A percentile compares a stretch with the other conserved stretches of the same genome.
Evolutionary conservation across 805 yeast genomes (phyloP).

Genomic region (Hemisphaericaspora nanyangensis): DNA sequence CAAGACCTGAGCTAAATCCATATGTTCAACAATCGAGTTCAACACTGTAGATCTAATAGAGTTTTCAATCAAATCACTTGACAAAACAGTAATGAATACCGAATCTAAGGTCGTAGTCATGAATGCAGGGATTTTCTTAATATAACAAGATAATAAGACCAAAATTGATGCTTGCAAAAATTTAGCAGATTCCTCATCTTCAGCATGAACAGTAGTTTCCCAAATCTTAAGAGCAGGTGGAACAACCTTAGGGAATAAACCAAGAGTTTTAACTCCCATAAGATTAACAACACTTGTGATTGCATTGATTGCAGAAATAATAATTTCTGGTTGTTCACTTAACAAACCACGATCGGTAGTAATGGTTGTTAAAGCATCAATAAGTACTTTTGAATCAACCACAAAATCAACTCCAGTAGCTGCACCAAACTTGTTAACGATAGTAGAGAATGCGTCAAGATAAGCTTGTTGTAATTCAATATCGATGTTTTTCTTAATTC

Average conservation of each 20-base stretch:
- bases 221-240: constrained; percentile 68
- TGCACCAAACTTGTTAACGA: constrained; percentile 60
- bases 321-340: constrained; percentile 54
- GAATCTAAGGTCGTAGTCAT: constrained; percentile 65
- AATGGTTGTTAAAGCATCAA: constrained; percentile 46
- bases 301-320: constrained; percentile 70
- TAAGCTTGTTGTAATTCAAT: constrained; percentile 62
- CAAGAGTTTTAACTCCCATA: constrained; percentile 82
- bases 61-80: constrained; percentile 55
- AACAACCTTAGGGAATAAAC: constrained; percentile 79
- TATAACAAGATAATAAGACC: constrained; percentile 66
- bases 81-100: constrained; percentile 55
- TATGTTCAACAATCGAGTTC: constrained; percentile 56
- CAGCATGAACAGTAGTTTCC: constrained; percentile 30
- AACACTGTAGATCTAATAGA: constrained; percentile 60
- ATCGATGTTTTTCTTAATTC: constrained; percentile 32
- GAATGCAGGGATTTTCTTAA: constrained; percentile 84
- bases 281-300: constrained; percentile 66
- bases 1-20: constrained; percentile 63
- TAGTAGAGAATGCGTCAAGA: constrained; percentile 59
- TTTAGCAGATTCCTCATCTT: constrained; percentile 24
- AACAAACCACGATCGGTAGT: constrained; percentile 51
- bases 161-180: constrained; percentile 68
- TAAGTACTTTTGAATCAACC: constrained; percentile 40
- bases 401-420: constrained; percentile 17